Percentiles rank a stretch among this genome's conserved stretches.
These are phyloP conservation scores for Fusarium secorum DNA, from an alignment of 2,329 filamentous ascomycete species.

Conservation along the genomic window DNA sequence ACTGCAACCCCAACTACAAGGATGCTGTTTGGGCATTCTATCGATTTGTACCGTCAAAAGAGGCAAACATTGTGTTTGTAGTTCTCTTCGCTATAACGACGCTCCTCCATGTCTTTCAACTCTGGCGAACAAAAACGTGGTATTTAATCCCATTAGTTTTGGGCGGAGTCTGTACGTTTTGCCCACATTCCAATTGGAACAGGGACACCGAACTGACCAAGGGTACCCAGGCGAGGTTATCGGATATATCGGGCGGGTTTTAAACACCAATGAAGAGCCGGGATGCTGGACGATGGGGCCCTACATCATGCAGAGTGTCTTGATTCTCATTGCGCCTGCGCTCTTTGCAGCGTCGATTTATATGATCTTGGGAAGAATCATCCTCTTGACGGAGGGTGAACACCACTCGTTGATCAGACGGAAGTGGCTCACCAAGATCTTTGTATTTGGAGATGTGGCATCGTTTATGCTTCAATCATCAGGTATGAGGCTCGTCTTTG, in stretches of 20 bases:
- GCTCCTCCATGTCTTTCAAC: slow-evolving; percentile 36
- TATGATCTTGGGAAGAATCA: slow-evolving; percentile 56
- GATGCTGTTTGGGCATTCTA: slow-evolving; percentile 39
- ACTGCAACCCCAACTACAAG: slow-evolving; percentile 36
- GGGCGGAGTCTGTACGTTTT: slow-evolving; percentile 35
- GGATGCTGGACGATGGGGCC: slow-evolving; percentile 47
- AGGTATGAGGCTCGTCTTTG: not conserved
- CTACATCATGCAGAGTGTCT: slow-evolving; percentile 52
- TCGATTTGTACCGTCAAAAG: slow-evolving; percentile 37
- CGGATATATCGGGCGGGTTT: slow-evolving; percentile 57
- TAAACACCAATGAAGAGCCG: slow-evolving; percentile 51
- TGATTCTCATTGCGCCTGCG: slow-evolving; percentile 51
- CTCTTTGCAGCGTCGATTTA: slow-evolving; percentile 58
- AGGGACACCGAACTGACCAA: not conserved
- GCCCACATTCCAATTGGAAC: not conserved
- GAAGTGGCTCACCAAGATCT: slow-evolving; percentile 58
- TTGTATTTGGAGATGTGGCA: slow-evolving; percentile 60
- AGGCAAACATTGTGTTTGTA: slow-evolving; percentile 33
- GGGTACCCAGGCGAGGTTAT: slow-evolving; percentile 36
- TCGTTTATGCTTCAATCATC: slow-evolving; percentile 50
- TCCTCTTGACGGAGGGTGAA: slow-evolving; percentile 49
- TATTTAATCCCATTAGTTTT: slow-evolving; percentile 38
- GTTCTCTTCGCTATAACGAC: slow-evolving; percentile 37
- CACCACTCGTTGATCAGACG: slow-evolving; percentile 51
- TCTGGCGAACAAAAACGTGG: slow-evolving; percentile 39